A percentile compares a stretch with the other conserved stretches of the same genome.
phyloP scores from a whole-genome alignment of 2,329 filamentous ascomycete genomes.

The Penicillium fuscoglaucum region DNA sequence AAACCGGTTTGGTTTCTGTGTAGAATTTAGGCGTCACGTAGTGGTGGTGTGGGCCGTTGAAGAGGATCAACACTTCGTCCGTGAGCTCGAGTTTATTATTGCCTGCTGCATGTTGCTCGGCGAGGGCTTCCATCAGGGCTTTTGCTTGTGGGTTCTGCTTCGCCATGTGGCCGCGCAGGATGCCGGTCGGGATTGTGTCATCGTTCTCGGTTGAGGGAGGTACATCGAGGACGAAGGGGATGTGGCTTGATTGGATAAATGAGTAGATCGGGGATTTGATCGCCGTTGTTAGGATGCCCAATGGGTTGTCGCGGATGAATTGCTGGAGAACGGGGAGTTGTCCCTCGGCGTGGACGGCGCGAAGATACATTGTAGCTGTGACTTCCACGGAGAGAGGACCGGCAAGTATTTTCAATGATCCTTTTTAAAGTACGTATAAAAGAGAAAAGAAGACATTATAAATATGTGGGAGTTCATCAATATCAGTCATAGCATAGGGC shows the following conservation, averaged over 20 bases:
- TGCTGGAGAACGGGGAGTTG: slow-evolving; percentile 53
- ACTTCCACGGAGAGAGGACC: background rate
- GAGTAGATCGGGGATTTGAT: slow-evolving; percentile 49
- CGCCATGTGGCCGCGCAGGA: slow-evolving; percentile 57
- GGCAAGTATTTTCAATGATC: background rate
- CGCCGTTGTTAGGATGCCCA: slow-evolving; percentile 53
- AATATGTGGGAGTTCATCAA: background rate
- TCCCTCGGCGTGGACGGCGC: slow-evolving; percentile 53
- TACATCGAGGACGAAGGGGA: slow-evolving; percentile 61
- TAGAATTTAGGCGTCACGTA: slow-evolving; percentile 69
- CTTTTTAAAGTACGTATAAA: too few species aligned
- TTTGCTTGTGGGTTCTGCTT: slow-evolving; percentile 11
- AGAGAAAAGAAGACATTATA: background rate
- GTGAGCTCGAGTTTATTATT: slow-evolving; percentile 37
- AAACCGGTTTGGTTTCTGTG: slow-evolving; percentile 59
- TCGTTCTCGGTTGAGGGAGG: slow-evolving; percentile 37
- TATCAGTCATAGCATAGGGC: background rate
- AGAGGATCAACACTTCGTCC: slow-evolving; percentile 63
- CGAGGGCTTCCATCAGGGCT: slow-evolving; percentile 39
- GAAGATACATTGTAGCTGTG: slow-evolving; percentile 57
- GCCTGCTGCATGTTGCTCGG: slow-evolving; percentile 61
- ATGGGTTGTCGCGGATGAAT: slow-evolving; percentile 59
- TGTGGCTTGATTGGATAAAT: slow-evolving; percentile 59
- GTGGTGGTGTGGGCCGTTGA: slow-evolving; percentile 59
- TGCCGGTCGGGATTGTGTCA: slow-evolving; percentile 33